These are phyloP conservation scores for Pyrus betulifolia DNA, from an alignment of 306 rosid genomes.

Conservation along the genomic window DNA sequence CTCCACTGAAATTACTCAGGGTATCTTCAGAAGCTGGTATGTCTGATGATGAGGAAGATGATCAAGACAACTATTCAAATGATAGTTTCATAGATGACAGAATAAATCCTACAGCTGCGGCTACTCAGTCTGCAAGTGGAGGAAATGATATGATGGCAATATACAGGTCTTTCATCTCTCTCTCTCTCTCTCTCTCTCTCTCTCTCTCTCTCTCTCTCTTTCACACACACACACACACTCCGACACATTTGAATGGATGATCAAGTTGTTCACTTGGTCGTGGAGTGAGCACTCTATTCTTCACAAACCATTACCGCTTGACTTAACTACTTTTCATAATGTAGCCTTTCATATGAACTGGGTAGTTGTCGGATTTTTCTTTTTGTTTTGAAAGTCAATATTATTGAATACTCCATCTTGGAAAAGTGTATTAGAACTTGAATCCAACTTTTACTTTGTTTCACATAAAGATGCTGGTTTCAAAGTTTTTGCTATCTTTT, in stretches of 20 bases:
- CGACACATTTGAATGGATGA: too few species aligned
- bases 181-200: neutral
- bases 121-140: constrained; percentile 52
- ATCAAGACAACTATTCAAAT: constrained; percentile 36
- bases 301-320: neutral
- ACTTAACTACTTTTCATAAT: neutral
- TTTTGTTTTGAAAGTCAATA: neutral
- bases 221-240: too few species aligned
- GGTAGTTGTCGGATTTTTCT: neutral
- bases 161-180: constrained; percentile 51
- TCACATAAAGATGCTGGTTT: neutral
- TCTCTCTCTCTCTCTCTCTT: too few species aligned
- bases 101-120: constrained; percentile 38
- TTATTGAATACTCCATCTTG: neutral
- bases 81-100: constrained; percentile 95
- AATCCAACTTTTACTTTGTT: neutral
- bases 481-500: neutral
- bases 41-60: constrained; percentile 73
- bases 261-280: too few species aligned
- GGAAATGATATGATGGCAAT: constrained; percentile 81
- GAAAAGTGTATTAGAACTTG: neutral
- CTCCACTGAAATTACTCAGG: constrained; percentile 23
- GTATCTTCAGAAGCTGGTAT: constrained; percentile 55
- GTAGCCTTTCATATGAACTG: neutral
- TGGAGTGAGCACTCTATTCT: neutral